phyloP scores from a whole-genome alignment of 345 rosid genomes.

The Arabidopsis suecica region DNA sequence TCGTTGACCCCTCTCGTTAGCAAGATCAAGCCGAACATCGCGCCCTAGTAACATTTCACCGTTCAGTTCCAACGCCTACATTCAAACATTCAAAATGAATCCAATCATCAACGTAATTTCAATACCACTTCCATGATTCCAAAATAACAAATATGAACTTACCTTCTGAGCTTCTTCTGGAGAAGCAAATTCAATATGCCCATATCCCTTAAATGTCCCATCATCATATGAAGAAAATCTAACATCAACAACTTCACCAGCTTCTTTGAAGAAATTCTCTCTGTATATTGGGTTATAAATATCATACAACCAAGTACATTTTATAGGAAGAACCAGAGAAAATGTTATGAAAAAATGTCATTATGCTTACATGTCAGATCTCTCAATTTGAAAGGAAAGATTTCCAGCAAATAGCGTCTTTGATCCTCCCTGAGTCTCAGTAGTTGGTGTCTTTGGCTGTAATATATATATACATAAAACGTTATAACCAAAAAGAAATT shows the following conservation, averaged over 20 bases:
- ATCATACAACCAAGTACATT: conserved; percentile 7
- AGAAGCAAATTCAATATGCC: conserved; percentile 82
- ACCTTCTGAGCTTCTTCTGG: conserved; percentile 75
- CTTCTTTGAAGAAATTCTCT: conserved; percentile 67
- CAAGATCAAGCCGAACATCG: conserved; percentile 58
- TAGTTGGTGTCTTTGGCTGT: conserved; percentile 64
- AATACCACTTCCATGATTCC: neutral
- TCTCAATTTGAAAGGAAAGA: conserved; percentile 57
- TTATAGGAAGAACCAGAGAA: neutral
- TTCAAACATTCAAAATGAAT: conserved; percentile 7
- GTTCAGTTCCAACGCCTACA: conserved; percentile 68
- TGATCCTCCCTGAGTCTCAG: conserved; percentile 52
- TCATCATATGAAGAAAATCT: conserved; percentile 58
- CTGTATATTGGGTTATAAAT: conserved; percentile 54
- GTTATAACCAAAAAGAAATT: neutral
- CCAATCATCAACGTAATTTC: neutral
- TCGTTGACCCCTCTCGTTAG: conserved; percentile 56
- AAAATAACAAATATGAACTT: neutral
- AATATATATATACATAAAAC: conserved; percentile 16
- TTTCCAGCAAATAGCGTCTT: conserved; percentile 76
- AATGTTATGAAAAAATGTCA: neutral
- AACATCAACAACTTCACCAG: conserved; percentile 73
- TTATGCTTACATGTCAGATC: conserved; percentile 63
- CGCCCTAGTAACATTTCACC: conserved; percentile 60
- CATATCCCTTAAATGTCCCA: conserved; percentile 65